Evolutionary conservation across 768 basidiomycete genomes (phyloP).

Genomic region (Imleria badia): DNA sequence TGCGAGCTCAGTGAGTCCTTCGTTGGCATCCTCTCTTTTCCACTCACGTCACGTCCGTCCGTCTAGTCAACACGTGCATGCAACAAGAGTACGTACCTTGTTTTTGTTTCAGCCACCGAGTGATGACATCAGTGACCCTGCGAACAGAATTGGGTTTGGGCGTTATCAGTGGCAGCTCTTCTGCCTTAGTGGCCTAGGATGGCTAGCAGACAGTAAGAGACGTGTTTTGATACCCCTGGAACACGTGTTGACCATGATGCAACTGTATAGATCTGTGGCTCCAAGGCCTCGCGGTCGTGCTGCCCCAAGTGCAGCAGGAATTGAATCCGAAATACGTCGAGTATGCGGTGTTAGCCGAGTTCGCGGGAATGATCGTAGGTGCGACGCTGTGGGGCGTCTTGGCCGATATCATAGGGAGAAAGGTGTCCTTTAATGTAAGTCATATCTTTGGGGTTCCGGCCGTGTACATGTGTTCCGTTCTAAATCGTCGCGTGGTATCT

Average conservation of each 20-base stretch:
- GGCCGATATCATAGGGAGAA: conserved; percentile 49
- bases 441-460: neutral
- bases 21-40: neutral
- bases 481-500: neutral
- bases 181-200: conserved; percentile 45
- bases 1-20: conserved; percentile 30
- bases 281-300: conserved; percentile 47
- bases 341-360: conserved; percentile 47
- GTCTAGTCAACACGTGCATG: conserved; percentile 45
- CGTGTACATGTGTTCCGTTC: neutral
- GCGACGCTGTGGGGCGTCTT: conserved; percentile 49
- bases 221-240: conserved; percentile 15
- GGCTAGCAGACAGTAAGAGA: conserved; percentile 49
- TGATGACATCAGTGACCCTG: neutral
- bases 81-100: conserved; percentile 43
- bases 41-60: neutral
- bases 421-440: conserved; percentile 42
- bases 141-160: conserved; percentile 47
- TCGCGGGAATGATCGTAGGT: conserved; percentile 48
- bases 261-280: conserved; percentile 36
- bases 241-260: conserved; percentile 13
- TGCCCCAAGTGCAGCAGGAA: conserved; percentile 44
- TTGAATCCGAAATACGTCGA: conserved; percentile 43
- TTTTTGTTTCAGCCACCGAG: neutral
- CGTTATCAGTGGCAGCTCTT: conserved; percentile 51